Evolutionary conservation across 2,329 filamentous ascomycete species (phyloP), one percentile per base, ranked within the genome.

Genomic region (Aureobasidium lini): DNA sequence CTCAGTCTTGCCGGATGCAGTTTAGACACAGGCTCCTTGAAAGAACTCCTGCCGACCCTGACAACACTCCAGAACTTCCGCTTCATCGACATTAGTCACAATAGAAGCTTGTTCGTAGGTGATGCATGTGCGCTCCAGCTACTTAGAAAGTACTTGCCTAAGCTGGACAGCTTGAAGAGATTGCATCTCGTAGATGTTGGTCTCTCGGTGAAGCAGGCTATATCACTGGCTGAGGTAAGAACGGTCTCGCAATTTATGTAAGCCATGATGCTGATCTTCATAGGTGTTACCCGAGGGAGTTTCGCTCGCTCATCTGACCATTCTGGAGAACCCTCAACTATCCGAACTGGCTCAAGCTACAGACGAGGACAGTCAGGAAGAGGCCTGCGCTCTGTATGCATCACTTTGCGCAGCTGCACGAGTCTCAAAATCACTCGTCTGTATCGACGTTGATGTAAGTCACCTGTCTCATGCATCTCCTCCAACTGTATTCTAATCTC

Each of bases 61-160:
- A 79, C 82, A 29, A 84, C 81, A 64, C 76, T 96, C 59, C 79
- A 81, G 2, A 83, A 87, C 63, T 87, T 96, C 69, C 85, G 89
- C 18, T 96, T 96, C 69, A 84, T 99, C 61, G 94, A 97, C 70
- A 78, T 99, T 37, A 96, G 90, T 5, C 90, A 96, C 68, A 97
- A 97, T 66, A 88, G 81, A 34, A 84, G 84, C 18, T 79, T 99
- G 15, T 96, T 95, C 69, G 82, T 85, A 56, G 79, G 79, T 3
- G 79, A 87, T 43, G 67, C 88, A 89, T 2, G 79, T 94, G 36
- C 81, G 82, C 67, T 72, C 48, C 67, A 69, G 18, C 75, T 90
- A 3, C 78, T 97, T 59, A 82, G 94, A 66, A 89, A 89, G 75
- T 94, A 93, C 70, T 78, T 97, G 59, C 92, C 93, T 3, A 86